Conservation (phyloP, 176 grass and related monocot genomes). For the Juncus effusus region DNA sequence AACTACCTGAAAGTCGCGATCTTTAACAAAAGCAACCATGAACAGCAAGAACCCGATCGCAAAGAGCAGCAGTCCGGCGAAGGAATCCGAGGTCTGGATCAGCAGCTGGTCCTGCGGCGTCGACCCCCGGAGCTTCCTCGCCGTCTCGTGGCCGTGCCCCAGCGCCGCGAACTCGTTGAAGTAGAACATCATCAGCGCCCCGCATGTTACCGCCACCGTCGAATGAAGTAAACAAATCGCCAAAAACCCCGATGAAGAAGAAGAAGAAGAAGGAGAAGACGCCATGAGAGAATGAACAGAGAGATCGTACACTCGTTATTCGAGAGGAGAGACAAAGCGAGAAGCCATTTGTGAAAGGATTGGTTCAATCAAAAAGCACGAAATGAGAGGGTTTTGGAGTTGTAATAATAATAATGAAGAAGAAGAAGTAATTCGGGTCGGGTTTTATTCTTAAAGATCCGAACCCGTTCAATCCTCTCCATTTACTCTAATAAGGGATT, state of each 20-base stretch:
- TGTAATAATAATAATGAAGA: slow-evolving; percentile 4
- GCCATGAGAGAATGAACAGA: not conserved
- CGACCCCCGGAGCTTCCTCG: slow-evolving; percentile 44
- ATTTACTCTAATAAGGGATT: too few relatives aligned
- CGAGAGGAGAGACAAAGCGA: too few relatives aligned
- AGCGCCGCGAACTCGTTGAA: slow-evolving; percentile 38
- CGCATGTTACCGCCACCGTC: slow-evolving; percentile 37
- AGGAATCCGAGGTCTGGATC: slow-evolving; percentile 53
- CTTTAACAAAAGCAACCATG: slow-evolving; percentile 51
- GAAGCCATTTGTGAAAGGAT: not conserved
- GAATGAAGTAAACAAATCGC: slow-evolving; percentile 49
- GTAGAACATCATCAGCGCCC: slow-evolving; percentile 53
- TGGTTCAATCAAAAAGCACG: not conserved
- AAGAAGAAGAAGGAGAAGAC: slow-evolving; percentile 4
- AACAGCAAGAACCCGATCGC: slow-evolving; percentile 43
- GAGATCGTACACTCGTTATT: slow-evolving; percentile 17
- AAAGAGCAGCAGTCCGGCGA: slow-evolving; percentile 45
- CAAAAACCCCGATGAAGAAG: slow-evolving; percentile 42
- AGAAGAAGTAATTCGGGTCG: not conserved
- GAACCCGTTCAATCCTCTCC: too few relatives aligned
- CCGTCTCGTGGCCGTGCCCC: slow-evolving; percentile 39
- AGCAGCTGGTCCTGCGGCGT: slow-evolving; percentile 49
- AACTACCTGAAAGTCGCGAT: slow-evolving; percentile 49
- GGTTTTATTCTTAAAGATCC: not conserved
- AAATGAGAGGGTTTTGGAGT: slow-evolving; percentile 6